These are phyloP conservation scores for Lichenothelia convexa DNA, from an alignment of 495 filamentous ascomycete species.

Conservation along the genomic window DNA sequence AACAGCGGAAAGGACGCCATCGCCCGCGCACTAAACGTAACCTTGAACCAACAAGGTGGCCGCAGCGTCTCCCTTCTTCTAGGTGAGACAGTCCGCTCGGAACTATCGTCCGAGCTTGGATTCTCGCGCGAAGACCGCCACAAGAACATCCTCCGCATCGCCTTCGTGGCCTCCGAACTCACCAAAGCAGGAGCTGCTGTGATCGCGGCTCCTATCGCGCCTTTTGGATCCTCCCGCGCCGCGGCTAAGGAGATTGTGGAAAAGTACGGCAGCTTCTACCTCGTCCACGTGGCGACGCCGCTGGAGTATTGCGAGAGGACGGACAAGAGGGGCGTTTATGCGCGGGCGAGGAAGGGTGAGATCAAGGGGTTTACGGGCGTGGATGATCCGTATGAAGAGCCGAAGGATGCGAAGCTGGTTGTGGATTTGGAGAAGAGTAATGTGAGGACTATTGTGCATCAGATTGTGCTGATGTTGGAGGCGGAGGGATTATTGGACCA, in stretches of 20 bases:
- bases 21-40: conserved; percentile 87
- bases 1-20: conserved; percentile 96
- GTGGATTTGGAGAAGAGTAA: conserved; percentile 73
- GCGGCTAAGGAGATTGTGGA: conserved; percentile 68
- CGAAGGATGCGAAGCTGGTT: conserved; percentile 60
- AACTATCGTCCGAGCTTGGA: conserved; percentile 86
- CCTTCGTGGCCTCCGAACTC: conserved; percentile 87
- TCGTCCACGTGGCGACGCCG: conserved; percentile 85
- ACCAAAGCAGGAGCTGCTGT: conserved; percentile 86
- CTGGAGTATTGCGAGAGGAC: conserved; percentile 88
- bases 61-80: conserved; percentile 84
- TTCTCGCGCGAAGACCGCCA: conserved; percentile 88
- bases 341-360: conserved; percentile 65
- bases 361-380: conserved; percentile 98
- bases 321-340: conserved; percentile 85
- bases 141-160: conserved; percentile 89
- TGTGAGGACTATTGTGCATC: conserved; percentile 85
- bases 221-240: conserved; percentile 59
- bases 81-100: conserved; percentile 84
- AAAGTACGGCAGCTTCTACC: conserved; percentile 78
- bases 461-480: conserved; percentile 89
- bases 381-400: conserved; percentile 89
- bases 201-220: conserved; percentile 94
- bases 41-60: conserved; percentile 94
- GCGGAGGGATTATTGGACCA: conserved; percentile 63